Conservation (phyloP, 1,284 basidiomycete genomes). For the Puccinia coronata region DNA sequence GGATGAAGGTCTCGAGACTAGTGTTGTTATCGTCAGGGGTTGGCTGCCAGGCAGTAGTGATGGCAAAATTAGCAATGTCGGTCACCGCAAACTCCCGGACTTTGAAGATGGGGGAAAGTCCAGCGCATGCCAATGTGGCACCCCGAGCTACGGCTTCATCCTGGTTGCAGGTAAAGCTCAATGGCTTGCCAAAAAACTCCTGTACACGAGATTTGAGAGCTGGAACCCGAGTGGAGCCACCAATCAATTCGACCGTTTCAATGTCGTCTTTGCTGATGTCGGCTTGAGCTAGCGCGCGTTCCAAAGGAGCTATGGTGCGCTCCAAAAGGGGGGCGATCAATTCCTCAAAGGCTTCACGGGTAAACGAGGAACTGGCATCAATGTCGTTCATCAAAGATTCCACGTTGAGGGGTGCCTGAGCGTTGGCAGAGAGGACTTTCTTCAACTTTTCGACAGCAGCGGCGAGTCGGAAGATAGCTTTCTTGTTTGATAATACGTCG, state of each 20-base stretch:
- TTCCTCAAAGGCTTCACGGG: constrained; percentile 67
- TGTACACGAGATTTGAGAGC: constrained; percentile 70
- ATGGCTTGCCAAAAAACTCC: constrained; percentile 69
- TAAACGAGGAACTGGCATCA: constrained; percentile 67
- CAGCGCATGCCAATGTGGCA: constrained; percentile 89
- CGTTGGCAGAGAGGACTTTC: constrained; percentile 78
- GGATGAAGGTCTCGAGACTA: constrained; percentile 80
- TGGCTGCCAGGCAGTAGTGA: constrained; percentile 82
- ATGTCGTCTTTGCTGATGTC: constrained; percentile 67
- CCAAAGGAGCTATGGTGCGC: constrained; percentile 65
- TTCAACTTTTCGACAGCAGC: constrained; percentile 75
- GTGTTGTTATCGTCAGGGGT: constrained; percentile 73
- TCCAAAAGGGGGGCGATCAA: constrained; percentile 66
- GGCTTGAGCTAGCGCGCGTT: constrained; percentile 66
- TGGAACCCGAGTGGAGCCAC: constrained; percentile 70
- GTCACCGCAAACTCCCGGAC: constrained; percentile 85
- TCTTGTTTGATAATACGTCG: constrained; percentile 82
- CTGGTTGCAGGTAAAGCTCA: constrained; percentile 87
- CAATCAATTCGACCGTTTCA: constrained; percentile 70
- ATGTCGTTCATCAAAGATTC: constrained; percentile 92
- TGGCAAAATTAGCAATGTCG: constrained; percentile 79
- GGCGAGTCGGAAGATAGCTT: constrained; percentile 82
- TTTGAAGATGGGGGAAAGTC: constrained; percentile 91
- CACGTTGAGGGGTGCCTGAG: constrained; percentile 80
- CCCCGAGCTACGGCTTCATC: constrained; percentile 92